Base-by-base conservation (phyloP, 805 yeast genomes). In the Saturnispora dispora region DNA sequence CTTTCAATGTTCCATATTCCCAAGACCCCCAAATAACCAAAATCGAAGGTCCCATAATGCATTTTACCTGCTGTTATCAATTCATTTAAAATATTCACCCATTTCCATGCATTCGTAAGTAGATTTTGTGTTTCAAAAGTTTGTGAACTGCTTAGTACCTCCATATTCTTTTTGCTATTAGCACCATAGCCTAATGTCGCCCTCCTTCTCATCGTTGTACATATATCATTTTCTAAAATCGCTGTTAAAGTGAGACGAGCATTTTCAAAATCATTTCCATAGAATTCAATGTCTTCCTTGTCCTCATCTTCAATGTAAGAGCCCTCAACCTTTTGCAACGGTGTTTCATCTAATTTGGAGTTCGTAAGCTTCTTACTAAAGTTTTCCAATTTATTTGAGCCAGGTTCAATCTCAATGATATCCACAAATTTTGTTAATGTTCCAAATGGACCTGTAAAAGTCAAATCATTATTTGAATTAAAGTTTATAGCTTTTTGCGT, bases 1-100 rank as follows among this genome's bases (percentile, higher is more conserved):
- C 74, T 77, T 17, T 76, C 74, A 30, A 90, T 90, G 59, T 81
- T 81, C 99, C 98, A 91, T 35, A 91, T 80, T 9, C 96, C 95
- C 27, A 81, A 66, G 3, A 91, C 95, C 6, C 99, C 99, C 57
- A 85, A 83, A 63, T 79, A 89, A 1, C 95, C 90, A 32, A 91
- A 73, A 62, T 91, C 96, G 37, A 88, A 69, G 17, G 78, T 82
- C 23, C 80, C 81, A 5, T 84, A 75, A 3, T 78, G 71, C 85
- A 87, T 83, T 1, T 83, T 71, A 0, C 87, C 84, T 47, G 81
- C 77, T 18, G 75, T 75, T 4, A 81, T 80, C 1, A 86, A 74
- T 41, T 77, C 79, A 50, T 79, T 76, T 0, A 95, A 88, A 47
- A 86, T 77, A 1, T 80, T 77, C 32, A 91, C 68, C 98, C 98